Evolutionary conservation across 805 yeast genomes (phyloP).

Genomic region (Vanderwaltozyma tropicalis): DNA sequence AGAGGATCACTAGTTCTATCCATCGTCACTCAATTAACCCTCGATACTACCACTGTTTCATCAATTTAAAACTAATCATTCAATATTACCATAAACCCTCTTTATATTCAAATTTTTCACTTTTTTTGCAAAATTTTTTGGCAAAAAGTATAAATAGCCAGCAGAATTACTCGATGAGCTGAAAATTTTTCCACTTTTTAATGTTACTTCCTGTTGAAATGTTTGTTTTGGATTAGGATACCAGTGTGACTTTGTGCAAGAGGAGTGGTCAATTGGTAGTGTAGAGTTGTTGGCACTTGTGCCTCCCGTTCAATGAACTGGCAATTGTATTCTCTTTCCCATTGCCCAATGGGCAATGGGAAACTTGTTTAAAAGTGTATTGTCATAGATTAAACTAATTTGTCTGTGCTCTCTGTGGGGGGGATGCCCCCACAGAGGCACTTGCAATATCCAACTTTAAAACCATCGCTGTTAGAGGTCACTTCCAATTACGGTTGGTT

Average conservation of each 20-base stretch:
- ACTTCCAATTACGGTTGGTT: slow-evolving; percentile 41
- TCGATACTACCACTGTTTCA: too few relatives aligned
- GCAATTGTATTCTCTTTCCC: background rate
- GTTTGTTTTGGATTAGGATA: background rate
- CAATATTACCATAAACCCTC: background rate
- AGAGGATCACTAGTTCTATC: slow-evolving; percentile 29
- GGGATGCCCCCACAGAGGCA: too few relatives aligned
- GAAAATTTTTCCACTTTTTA: background rate
- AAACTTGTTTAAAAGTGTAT: too few relatives aligned
- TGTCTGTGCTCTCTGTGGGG: too few relatives aligned
- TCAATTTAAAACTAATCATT: background rate
- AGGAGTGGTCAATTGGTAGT: background rate
- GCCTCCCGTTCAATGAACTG: background rate
- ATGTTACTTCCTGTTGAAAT: background rate
- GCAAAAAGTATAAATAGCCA: background rate
- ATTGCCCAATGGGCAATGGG: too few relatives aligned
- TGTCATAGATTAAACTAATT: slow-evolving; percentile 2
- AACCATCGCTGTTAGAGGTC: slow-evolving; percentile 98
- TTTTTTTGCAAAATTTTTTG: background rate
- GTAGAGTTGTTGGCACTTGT: too few relatives aligned
- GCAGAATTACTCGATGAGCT: background rate
- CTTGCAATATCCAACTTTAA: slow-evolving; percentile 58
- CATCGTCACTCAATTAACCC: background rate
- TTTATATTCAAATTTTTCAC: background rate
- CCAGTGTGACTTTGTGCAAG: background rate